These are phyloP conservation scores for Zymoseptoria brevis DNA, from an alignment of 2,329 filamentous ascomycete genomes.

Conservation along the genomic window DNA sequence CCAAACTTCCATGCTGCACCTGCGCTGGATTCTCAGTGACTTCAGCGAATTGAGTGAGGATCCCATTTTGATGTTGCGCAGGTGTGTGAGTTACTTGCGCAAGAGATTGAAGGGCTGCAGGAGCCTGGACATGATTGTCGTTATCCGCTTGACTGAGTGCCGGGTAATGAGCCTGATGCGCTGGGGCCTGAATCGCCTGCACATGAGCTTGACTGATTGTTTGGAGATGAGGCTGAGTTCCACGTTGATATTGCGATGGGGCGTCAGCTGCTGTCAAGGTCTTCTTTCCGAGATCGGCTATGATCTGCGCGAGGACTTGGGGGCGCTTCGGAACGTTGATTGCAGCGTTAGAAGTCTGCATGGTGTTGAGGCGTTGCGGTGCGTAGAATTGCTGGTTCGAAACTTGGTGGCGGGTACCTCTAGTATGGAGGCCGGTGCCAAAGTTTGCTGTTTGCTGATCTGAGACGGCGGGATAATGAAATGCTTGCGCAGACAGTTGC, in stretches of 20 bases:
- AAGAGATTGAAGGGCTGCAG: background rate
- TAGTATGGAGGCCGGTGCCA: background rate
- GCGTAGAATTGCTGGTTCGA: background rate
- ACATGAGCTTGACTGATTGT: background rate
- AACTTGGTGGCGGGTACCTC: background rate
- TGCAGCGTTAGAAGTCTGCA: background rate
- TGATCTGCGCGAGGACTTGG: background rate
- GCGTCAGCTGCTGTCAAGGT: background rate
- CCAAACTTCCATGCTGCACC: background rate
- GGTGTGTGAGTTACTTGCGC: background rate
- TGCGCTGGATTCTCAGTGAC: background rate
- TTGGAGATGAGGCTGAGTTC: background rate
- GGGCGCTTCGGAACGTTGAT: background rate
- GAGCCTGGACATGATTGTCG: background rate
- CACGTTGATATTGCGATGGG: background rate
- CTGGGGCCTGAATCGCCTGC: background rate
- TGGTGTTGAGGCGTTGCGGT: background rate
- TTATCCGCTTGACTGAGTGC: background rate
- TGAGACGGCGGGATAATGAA: background rate
- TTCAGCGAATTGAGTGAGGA: background rate
- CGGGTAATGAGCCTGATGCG: no score
- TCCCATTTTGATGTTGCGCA: background rate
- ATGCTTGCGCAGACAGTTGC: background rate
- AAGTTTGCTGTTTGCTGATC: conserved; percentile 9
- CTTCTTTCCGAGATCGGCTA: background rate